Base-by-base conservation (phyloP, 495 filamentous ascomycete species). In the Thermothielavioides terrestris region DNA sequence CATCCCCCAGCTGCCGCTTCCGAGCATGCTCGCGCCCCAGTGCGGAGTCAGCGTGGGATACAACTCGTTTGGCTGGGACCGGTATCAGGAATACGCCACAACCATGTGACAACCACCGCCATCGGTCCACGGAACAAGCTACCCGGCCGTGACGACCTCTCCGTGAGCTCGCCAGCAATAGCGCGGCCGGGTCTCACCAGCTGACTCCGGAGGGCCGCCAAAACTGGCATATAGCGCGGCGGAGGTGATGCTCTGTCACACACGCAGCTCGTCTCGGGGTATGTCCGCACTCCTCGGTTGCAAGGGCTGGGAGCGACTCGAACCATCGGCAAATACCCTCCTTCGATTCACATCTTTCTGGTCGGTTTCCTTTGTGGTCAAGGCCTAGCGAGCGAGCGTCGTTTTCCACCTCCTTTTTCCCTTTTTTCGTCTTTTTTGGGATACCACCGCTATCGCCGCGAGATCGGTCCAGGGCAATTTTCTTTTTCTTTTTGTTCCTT, bases 11-110 rank as follows among this genome's bases (percentile, higher is more conserved):
- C 81, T 95, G 20, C 88, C 90, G 39, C 76, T 98, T 27, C 91
- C 92, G 17, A 97, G 92, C 71, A 85, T 88, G 80, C 77, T 97
- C 42, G 78, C 86, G 51, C 77, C 78, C 60, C 86, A 88, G 66
- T 98, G 92, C 72, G 85, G 88, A 60, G 79, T 81, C 48, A 81
- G 81, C 66, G 66, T 76, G 52, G 86, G 86, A 14, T 89, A 85
- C 67, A 81, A 80, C 57, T 74, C 78, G 43, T 88, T 88, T 64
- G 84, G 78, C 50, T 95, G 92, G 89, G 83, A 83, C 58, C 70
- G 76, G 49, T 82, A 77, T 56, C 76, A 79, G 52, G 79, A 82
- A 50, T 81, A 78, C 60, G 68, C 77, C 43, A 73, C 78, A 42
- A 78, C 73, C 36, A 82, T 82, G 74, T 82, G 77, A 81, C 79